Percentiles rank a stretch among this genome's conserved stretches.
These are phyloP conservation scores for Cercospora brassicicola DNA, from an alignment of 2,329 filamentous ascomycete species.

Conservation along the genomic window DNA sequence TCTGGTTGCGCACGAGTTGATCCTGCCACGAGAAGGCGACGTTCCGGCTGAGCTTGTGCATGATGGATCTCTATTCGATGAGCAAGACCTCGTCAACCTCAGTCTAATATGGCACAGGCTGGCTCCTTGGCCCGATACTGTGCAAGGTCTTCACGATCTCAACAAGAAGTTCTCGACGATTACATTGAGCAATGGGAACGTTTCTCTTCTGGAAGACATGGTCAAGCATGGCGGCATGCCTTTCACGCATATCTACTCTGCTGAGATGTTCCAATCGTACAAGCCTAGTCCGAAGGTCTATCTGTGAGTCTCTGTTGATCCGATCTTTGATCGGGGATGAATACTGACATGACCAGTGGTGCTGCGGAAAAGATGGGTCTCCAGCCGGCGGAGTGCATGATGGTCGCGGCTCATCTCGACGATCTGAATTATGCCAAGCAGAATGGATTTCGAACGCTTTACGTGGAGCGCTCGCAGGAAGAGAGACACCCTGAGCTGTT, in stretches of 20 bases:
- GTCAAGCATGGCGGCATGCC: conserved; percentile 58
- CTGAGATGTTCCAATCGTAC: conserved; percentile 71
- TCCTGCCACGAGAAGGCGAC: conserved; percentile 8
- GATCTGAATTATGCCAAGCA: conserved; percentile 67
- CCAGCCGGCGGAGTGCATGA: conserved; percentile 62
- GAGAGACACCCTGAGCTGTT: conserved; percentile 60
- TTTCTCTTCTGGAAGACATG: conserved; percentile 65
- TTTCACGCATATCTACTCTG: conserved; percentile 64
- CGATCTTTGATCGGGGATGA: neutral
- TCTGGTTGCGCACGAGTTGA: conserved; percentile 51
- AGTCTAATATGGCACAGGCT: conserved; percentile 72
- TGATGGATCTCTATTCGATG: conserved; percentile 55
- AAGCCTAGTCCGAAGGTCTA: conserved; percentile 72
- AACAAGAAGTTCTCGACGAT: conserved; percentile 57
- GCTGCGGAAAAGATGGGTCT: conserved; percentile 61
- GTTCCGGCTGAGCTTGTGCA: conserved; percentile 9
- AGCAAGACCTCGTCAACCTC: conserved; percentile 41
- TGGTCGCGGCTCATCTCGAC: conserved; percentile 74
- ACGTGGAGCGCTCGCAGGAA: conserved; percentile 68
- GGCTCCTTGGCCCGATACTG: conserved; percentile 66
- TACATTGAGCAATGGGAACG: conserved; percentile 75
- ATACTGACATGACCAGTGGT: conserved; percentile 43
- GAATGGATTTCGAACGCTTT: conserved; percentile 68
- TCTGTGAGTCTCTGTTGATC: conserved; percentile 33
- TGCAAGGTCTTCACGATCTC: conserved; percentile 54